Conservation (phyloP, 306 rosid genomes). For the Pyrus betulifolia region DNA sequence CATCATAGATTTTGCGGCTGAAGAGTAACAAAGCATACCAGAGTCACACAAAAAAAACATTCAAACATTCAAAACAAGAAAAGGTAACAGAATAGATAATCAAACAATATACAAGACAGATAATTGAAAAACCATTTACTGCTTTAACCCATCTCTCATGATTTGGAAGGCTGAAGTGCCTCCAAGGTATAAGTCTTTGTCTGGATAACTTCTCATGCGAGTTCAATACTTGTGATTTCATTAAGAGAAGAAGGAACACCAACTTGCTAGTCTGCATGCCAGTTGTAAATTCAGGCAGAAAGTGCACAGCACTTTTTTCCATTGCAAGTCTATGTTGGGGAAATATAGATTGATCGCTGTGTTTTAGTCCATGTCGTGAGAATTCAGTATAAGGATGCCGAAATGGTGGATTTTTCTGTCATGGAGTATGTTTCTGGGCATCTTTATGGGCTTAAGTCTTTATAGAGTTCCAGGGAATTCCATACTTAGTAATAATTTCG, state of each 20-base stretch:
- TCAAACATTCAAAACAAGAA: background rate
- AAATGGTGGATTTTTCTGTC: background rate
- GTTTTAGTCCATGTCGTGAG: background rate
- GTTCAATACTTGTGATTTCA: background rate
- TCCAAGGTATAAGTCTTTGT: background rate
- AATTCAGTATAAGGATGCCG: background rate
- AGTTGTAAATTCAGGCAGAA: too few relatives aligned
- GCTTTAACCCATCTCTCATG: background rate
- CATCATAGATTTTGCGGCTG: conserved; percentile 73
- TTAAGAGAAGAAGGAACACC: too few relatives aligned
- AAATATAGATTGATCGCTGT: background rate
- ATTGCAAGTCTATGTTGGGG: too few relatives aligned
- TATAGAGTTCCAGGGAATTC: background rate
- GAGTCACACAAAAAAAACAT: conserved; percentile 3
- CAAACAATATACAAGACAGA: background rate
- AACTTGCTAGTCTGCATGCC: too few relatives aligned
- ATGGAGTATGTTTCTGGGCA: background rate
- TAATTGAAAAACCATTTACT: too few relatives aligned
- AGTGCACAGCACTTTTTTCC: too few relatives aligned
- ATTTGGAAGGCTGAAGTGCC: background rate
- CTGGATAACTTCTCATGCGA: background rate
- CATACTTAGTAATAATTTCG: background rate
- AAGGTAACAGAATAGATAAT: background rate
- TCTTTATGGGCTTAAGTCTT: background rate
- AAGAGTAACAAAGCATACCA: conserved; percentile 6